A percentile compares a stretch with the other conserved stretches of the same genome.
Conservation (phyloP, 2,329 filamentous ascomycete species). For the Botrytis cinerea region DNA sequence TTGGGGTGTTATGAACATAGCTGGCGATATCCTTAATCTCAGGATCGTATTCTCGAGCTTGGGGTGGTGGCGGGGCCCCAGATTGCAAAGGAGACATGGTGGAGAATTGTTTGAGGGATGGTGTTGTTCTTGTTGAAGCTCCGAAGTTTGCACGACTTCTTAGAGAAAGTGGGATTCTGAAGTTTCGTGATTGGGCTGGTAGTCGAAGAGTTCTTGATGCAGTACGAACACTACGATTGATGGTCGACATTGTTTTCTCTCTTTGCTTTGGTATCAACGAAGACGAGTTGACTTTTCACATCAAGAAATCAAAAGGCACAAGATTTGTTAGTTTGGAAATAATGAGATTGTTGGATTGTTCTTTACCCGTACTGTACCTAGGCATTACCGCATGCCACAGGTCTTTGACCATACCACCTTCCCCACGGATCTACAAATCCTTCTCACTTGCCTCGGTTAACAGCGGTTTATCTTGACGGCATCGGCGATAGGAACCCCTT, state of each 20-base stretch:
- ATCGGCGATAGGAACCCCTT: background rate
- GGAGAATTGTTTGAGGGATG: slow-evolving; percentile 40
- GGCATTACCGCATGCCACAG: slow-evolving; percentile 6
- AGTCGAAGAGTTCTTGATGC: slow-evolving; percentile 38
- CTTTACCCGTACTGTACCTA: background rate
- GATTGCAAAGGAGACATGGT: slow-evolving; percentile 44
- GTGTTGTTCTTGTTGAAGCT: slow-evolving; percentile 30
- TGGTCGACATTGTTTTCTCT: slow-evolving; percentile 37
- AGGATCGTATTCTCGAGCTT: slow-evolving; percentile 72
- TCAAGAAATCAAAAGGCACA: background rate
- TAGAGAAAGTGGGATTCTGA: slow-evolving; percentile 36
- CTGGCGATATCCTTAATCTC: slow-evolving; percentile 94
- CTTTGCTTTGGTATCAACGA: background rate
- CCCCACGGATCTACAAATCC: slow-evolving; percentile 13
- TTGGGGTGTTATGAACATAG: slow-evolving; percentile 90
- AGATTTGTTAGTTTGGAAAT: background rate
- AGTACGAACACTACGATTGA: slow-evolving; percentile 41
- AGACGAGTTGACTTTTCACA: background rate
- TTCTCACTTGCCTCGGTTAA: slow-evolving; percentile 19
- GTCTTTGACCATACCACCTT: slow-evolving; percentile 15
- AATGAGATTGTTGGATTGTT: background rate
- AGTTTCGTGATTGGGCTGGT: slow-evolving; percentile 37
- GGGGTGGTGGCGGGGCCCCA: slow-evolving; percentile 52
- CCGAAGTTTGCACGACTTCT: slow-evolving; percentile 31
- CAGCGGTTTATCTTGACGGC: slow-evolving; percentile 8